Evolutionary conservation across 352 stramenopile species (phyloP).

Genomic region (Phytophthora ohioensis): DNA sequence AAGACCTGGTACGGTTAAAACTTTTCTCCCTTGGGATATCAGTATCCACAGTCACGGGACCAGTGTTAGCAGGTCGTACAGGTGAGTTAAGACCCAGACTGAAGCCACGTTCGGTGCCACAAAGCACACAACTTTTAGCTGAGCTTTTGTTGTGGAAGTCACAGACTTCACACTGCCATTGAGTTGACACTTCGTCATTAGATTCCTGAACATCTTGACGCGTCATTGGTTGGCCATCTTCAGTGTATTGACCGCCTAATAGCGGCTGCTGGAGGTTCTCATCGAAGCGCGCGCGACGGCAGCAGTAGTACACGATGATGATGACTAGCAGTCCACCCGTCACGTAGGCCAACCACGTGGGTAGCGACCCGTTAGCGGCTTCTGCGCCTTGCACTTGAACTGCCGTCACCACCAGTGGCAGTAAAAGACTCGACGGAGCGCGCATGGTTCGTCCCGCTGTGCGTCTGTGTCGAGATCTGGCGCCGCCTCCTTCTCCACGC

Average conservation of each 20-base stretch:
- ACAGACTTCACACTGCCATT: conserved; percentile 91
- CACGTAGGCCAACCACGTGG: conserved; percentile 86
- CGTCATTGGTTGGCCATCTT: conserved; percentile 88
- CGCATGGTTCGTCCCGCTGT: conserved; percentile 16
- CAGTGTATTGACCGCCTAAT: conserved; percentile 86
- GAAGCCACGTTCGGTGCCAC: conserved; percentile 85
- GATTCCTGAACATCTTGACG: conserved; percentile 88
- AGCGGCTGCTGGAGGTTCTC: conserved; percentile 89
- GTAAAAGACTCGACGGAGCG: conserved; percentile 30
- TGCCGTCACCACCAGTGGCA: conserved; percentile 49
- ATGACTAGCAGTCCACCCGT: conserved; percentile 84
- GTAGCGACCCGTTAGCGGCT: conserved; percentile 58
- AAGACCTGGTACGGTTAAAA: conserved; percentile 89
- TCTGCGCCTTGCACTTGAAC: conserved; percentile 33
- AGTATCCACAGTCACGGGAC: conserved; percentile 49
- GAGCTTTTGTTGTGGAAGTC: conserved; percentile 91
- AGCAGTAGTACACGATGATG: conserved; percentile 92
- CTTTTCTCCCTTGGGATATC: conserved; percentile 61
- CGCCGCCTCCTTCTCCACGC: conserved; percentile 13
- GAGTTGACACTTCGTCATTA: conserved; percentile 79
- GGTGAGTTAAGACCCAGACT: conserved; percentile 71
- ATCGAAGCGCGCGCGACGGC: conserved; percentile 84
- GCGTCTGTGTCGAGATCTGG: conserved; percentile 16
- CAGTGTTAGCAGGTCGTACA: conserved; percentile 36
- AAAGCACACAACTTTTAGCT: conserved; percentile 78